Evolutionary conservation across 2,329 filamentous ascomycete species (phyloP), one percentile per base, ranked within the genome.

Genomic region (Epichloe brachyelytri): DNA sequence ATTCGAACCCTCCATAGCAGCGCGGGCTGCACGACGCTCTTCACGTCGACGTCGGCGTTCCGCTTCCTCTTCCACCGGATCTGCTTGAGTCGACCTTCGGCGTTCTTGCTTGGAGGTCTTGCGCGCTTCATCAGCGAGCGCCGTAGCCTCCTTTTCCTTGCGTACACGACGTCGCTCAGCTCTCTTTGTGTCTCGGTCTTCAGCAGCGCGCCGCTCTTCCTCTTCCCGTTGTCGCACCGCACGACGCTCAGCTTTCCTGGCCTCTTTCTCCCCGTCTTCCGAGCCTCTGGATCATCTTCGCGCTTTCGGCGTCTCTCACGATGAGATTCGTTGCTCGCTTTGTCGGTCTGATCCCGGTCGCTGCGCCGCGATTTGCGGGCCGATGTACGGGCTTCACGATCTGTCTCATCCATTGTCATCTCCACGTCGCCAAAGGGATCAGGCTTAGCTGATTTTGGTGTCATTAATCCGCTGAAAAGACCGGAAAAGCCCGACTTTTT

Each of bases 391-490:
- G 77, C 79, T 62, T 86, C 83, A 26, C 74, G 70, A 12, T 83
- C 79, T 33, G 74, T 71, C 15, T 82, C 79, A 3, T 75, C 69
- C 52, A 71, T 68, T 6, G 68, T 64, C 10, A 63, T 67, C 30
- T 75, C 75, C 14, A 64, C 74, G 39, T 79, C 78, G 40, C 64
- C 68, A 52, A 73, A 75, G 7, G 67, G 70, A 39, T 77, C 79
- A 4, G 72, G 66, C 57, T 68, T 65, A 43, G 56, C 71, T 12
- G 71, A 58, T 55, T 70, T 72, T 8, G 73, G 66, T 46, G 71
- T 71, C 54, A 73, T 74, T 14, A 83, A 64, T 33, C 79, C 78
- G 48, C 80, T 79, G 56, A 89, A 81, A 5, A 88, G 70, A 30
- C 78, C 75, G 26, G 76, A 71, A 22, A 83, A 65, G 4, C 75